Percentiles rank a stretch among this genome's conserved stretches.
Evolutionary conservation across 148 eudicot species (phyloP).

Genomic region (Vaccinium myrtillus): DNA sequence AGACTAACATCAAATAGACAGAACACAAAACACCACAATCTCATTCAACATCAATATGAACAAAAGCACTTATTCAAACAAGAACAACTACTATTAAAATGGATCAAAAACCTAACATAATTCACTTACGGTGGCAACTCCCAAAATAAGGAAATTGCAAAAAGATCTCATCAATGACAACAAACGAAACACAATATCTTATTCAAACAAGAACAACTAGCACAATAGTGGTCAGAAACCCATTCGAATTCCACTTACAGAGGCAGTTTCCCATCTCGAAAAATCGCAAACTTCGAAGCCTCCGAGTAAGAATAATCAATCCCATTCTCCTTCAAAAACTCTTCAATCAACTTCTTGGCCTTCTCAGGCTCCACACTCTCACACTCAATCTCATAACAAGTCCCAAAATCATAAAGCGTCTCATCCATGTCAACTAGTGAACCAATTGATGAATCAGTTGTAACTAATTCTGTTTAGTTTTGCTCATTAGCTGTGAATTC

Average conservation of each 20-base stretch:
- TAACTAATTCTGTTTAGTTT: too few species aligned
- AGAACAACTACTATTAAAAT: not conserved
- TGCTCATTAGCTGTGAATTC: too few species aligned
- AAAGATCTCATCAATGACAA: not conserved
- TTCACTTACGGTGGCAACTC: not conserved
- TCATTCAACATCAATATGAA: not conserved
- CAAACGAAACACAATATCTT: not conserved
- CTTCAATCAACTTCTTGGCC: slow-evolving; percentile 64
- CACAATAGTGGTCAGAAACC: not conserved
- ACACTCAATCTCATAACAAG: slow-evolving; percentile 78
- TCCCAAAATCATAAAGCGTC: too few species aligned
- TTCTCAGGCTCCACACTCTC: slow-evolving; percentile 80
- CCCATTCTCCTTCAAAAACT: slow-evolving; percentile 60
- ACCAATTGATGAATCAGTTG: too few species aligned
- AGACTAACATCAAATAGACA: not conserved
- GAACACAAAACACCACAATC: not conserved
- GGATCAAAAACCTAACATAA: not conserved
- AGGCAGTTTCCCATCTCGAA: slow-evolving; percentile 60
- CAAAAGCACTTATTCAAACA: too few species aligned
- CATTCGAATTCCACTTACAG: slow-evolving; percentile 34
- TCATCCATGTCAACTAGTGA: too few species aligned
- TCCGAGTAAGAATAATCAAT: slow-evolving; percentile 58
- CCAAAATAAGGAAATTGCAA: not conserved
- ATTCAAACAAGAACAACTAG: not conserved
- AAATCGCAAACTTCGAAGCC: slow-evolving; percentile 73